phyloP scores from a whole-genome alignment of 768 basidiomycete genomes.

The Austroboletus festivus region DNA sequence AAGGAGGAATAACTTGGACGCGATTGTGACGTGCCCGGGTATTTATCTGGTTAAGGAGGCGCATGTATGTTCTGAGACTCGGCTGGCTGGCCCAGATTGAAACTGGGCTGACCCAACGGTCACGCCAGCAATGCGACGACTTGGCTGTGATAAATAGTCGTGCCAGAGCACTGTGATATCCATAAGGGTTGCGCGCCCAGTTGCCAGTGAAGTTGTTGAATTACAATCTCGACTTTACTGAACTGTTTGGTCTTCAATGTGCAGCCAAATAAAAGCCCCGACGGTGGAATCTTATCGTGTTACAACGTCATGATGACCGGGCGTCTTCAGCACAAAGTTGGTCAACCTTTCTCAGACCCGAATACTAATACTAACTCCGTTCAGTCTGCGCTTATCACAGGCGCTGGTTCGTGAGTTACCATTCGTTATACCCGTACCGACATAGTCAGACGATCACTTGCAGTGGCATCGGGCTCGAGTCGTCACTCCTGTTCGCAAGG shows the following conservation, averaged over 20 bases:
- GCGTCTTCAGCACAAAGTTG: background rate
- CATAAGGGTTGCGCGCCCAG: background rate
- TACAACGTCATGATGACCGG: background rate
- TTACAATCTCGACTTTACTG: too few species aligned
- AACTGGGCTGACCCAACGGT: constrained; percentile 12
- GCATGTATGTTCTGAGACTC: constrained; percentile 15
- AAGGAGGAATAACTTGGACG: background rate
- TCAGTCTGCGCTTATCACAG: constrained; percentile 81
- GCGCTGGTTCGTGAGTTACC: constrained; percentile 76
- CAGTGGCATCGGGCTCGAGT: constrained; percentile 96
- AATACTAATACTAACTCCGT: constrained; percentile 12
- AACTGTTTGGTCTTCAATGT: too few species aligned
- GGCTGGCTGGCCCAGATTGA: constrained; percentile 13
- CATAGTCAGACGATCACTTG: constrained; percentile 9
- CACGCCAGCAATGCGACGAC: background rate
- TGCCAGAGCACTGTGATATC: background rate
- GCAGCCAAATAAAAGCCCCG: too few species aligned
- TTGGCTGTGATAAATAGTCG: too few species aligned
- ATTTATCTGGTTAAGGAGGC: constrained; percentile 20
- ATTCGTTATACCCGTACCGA: background rate
- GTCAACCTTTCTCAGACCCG: constrained; percentile 43
- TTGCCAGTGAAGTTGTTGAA: too few species aligned
- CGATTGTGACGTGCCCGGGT: constrained; percentile 1
- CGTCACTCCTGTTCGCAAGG: constrained; percentile 89
- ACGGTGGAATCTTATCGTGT: background rate